A percentile compares a stretch with the other conserved stretches of the same genome.
phyloP scores from a whole-genome alignment of 2,329 filamentous ascomycete genomes.

The Pseudogymnoascus sp. region DNA sequence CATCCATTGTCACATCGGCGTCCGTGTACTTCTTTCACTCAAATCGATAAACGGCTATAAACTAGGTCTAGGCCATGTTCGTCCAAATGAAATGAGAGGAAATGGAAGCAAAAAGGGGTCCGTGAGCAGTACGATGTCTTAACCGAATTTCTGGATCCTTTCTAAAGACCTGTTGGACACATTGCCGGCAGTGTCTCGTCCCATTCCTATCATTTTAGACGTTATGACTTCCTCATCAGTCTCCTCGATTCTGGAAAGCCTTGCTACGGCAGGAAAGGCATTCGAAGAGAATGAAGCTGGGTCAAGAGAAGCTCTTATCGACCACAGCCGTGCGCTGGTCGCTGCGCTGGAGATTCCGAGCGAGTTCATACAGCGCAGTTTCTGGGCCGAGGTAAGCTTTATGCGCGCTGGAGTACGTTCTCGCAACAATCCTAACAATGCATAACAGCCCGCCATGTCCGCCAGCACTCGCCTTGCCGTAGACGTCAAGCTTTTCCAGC shows the following conservation, averaged over 20 bases:
- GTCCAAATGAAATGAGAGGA: background rate
- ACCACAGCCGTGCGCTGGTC: constrained; percentile 29
- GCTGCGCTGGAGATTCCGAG: constrained; percentile 28
- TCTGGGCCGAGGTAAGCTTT: constrained; percentile 32
- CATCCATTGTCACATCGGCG: too few relatives aligned
- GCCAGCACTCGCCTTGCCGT: constrained; percentile 19
- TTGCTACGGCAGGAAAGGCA: constrained; percentile 22
- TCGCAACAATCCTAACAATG: constrained; percentile 1
- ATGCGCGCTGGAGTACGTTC: background rate
- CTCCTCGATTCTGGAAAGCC: background rate
- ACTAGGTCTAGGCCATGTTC: background rate
- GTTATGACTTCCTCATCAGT: background rate
- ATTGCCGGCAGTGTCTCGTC: background rate
- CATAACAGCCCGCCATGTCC: constrained; percentile 27
- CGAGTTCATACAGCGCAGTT: constrained; percentile 30
- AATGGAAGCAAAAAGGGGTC: background rate
- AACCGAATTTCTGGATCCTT: background rate
- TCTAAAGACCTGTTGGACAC: background rate
- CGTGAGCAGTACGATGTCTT: background rate
- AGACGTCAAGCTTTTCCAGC: background rate
- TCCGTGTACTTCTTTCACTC: too few relatives aligned
- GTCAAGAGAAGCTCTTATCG: constrained; percentile 31
- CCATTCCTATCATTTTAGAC: background rate
- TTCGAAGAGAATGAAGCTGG: constrained; percentile 28
- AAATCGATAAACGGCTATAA: too few relatives aligned